Base-by-base conservation (phyloP, 352 stramenopile genomes). In the Phytophthora boehmeriae region DNA sequence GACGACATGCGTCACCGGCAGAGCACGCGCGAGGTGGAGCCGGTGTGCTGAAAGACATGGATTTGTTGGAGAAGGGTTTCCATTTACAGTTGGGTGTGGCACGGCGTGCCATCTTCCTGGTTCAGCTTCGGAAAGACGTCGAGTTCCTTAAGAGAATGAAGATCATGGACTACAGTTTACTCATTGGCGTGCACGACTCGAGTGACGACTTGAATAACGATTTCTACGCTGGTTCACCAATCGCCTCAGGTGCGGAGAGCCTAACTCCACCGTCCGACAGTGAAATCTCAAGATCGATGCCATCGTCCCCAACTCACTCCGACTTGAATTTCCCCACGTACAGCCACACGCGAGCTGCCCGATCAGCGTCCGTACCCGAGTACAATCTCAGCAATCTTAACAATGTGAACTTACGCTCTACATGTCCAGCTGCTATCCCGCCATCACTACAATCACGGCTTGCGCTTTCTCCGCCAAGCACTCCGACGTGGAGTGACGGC, bases 161-260 rank as follows among this genome's bases (percentile, higher is more conserved):
- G 60, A 98, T 98, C 62, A 98, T 98, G 90, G 93, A 98, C 71
- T 98, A 98, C 63, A 96, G 84, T 50, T 59, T 98, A 23, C 80
- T 98, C 8, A 85, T 98, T 25, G 93, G 93, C 44, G 83, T 98
- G n/a, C 88, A 97, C 66, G 86, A 98, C 66, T 78, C 83, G 13
- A 66, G 69, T 14, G 75, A 75, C 41, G 73, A 80, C 41, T 72
- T 89, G 35, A 80, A 83, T n/a, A 69, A 73, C 36, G 73, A 71
- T 27, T 65, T 88, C 20, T 88, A 78, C 43, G 77, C 72, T 14
- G 63, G 66, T 22, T 41, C 64, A 23, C 46, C 65, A 19, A 63
- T 66, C 10, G 63, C 51, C 27, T 30, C 54, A 20, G 53, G 42
- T 16, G 47, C 55, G 2, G 46, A 65, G 11, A 70, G 28, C 11